Conservation (phyloP, 768 basidiomycete genomes). For the Mrakia gelida region DNA sequence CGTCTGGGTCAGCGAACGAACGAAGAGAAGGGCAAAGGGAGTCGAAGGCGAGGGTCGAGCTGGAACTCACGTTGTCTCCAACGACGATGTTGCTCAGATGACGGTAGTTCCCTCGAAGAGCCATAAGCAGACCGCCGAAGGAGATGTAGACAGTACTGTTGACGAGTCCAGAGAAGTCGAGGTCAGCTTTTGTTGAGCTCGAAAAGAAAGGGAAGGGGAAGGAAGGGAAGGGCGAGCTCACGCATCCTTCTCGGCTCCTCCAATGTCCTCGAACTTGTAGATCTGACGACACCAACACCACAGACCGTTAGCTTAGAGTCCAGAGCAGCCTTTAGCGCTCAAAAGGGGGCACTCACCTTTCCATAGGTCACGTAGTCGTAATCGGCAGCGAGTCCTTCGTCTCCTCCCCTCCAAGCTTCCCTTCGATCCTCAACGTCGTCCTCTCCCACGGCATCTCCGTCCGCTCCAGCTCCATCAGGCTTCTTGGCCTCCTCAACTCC, state of each 20-base stretch:
- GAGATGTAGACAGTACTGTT: conserved; percentile 88
- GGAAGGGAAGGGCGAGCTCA: background rate
- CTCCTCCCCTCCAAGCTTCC: conserved; percentile 61
- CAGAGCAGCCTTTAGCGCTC: background rate
- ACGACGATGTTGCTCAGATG: conserved; percentile 89
- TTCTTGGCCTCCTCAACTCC: background rate
- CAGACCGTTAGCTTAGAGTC: background rate
- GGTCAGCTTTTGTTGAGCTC: background rate
- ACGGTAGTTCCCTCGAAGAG: conserved; percentile 83
- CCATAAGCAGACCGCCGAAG: conserved; percentile 92
- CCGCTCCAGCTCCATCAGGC: background rate
- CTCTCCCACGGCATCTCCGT: conserved; percentile 35
- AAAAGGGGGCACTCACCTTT: conserved; percentile 57
- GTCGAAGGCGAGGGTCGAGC: conserved; percentile 49
- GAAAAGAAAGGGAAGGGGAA: background rate
- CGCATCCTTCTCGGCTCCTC: conserved; percentile 29
- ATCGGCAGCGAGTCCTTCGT: conserved; percentile 81
- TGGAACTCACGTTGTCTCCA: conserved; percentile 77
- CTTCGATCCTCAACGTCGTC: conserved; percentile 36
- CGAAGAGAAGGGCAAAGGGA: background rate
- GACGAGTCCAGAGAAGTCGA: conserved; percentile 23
- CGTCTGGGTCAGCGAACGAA: background rate
- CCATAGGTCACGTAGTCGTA: conserved; percentile 99
- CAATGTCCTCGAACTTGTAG: conserved; percentile 83
- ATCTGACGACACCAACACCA: conserved; percentile 54